Evolutionary conservation across 257 asterid genomes (phyloP), one percentile per base, ranked within the genome.

Genomic region (Solanum piurae): DNA sequence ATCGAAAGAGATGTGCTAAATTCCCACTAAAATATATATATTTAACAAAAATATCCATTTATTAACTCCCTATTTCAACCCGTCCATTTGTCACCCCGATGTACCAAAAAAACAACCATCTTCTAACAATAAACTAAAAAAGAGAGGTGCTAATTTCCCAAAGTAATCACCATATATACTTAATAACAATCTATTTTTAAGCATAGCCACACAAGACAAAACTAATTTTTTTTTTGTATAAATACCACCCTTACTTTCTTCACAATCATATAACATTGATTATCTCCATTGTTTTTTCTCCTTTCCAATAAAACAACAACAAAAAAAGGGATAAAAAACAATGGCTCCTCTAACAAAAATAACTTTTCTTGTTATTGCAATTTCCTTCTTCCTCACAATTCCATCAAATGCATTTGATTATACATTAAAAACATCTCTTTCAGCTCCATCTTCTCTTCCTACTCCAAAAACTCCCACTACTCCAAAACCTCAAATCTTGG

Each of bases 321-420:
- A 29, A 44, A 66, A 64, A 64, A 25, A n/a, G 31, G 40, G 34
- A 79, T 5, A 37, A 86, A 84, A 79, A 87, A 84, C 86, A 75
- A 89, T 89, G 91, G 83, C 91, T 20, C 80, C 82, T 33, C 18
- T 16, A 74, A 85, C 52, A 85, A 12, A 83, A 46, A 20, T 42
- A 11, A 83, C 87, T 18, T 29, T 89, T 37, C 10, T 91, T 25
- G 84, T 86, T 82, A 49, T 89, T 69, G 89, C 74, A 85, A 25
- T 60, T 88, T 21, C 72, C 86, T 13, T 76, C 58, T 83, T 83
- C 73, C 46, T 38, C 29, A 12, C 76, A 33, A 14, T 86, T 23
- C 68, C 73, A 8, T 27, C 73, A 29, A 23, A 86, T 62, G 88
- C 85, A 18, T 36, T 42, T 77, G 52, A 49, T 0, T 29, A 77